Percentiles rank a stretch among this genome's conserved stretches.
Evolutionary conservation across 2,329 filamentous ascomycete species (phyloP).

Genomic region (Westerdykella ornata): DNA sequence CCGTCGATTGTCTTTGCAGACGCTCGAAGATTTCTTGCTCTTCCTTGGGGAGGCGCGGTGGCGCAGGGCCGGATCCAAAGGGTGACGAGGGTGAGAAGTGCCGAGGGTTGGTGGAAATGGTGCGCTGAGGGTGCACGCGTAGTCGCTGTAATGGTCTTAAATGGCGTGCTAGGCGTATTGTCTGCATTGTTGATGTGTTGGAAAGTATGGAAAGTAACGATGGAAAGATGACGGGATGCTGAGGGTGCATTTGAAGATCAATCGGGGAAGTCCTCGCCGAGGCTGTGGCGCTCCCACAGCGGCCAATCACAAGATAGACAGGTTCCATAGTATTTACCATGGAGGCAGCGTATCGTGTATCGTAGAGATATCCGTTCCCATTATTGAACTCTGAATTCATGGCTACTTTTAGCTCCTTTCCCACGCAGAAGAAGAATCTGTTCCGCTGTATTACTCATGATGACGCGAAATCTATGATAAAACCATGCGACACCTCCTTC

Average conservation of each 20-base stretch:
- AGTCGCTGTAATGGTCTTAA: neutral
- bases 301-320: too few species aligned
- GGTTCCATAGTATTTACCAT: too few species aligned
- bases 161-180: neutral
- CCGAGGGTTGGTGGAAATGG: conserved; percentile 11
- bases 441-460: too few species aligned
- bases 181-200: neutral
- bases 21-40: conserved; percentile 87
- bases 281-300: conserved; percentile 4
- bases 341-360: too few species aligned
- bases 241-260: neutral
- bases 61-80: conserved; percentile 53
- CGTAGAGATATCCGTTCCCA: too few species aligned
- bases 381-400: too few species aligned
- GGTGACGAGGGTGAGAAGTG: conserved; percentile 7
- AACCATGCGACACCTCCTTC: neutral
- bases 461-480: neutral
- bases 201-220: neutral
- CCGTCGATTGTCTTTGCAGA: conserved; percentile 71
- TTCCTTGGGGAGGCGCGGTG: conserved; percentile 78
- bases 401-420: too few species aligned
- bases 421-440: too few species aligned
- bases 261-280: conserved; percentile 8
- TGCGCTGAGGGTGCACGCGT: conserved; percentile 6
- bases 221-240: neutral